Percentiles rank a stretch among this genome's conserved stretches.
Conservation (phyloP, 495 filamentous ascomycete genomes). For the Bombardia bombarda region DNA sequence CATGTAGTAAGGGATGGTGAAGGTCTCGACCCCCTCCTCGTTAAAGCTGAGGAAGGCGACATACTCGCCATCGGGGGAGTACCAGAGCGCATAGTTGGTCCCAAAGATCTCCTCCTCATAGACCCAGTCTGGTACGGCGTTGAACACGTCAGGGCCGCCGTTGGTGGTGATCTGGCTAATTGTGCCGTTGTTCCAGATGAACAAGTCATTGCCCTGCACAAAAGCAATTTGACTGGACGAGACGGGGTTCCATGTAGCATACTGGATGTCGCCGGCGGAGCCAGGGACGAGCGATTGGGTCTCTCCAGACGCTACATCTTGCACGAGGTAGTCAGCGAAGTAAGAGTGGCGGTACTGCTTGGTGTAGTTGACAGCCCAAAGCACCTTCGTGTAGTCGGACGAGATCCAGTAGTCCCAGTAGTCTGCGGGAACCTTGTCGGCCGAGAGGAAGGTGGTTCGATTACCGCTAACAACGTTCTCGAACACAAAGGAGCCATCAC, state of each 20-base stretch:
- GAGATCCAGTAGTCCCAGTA: conserved; percentile 28
- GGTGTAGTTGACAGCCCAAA: conserved; percentile 47
- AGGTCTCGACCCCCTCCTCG: conserved; percentile 51
- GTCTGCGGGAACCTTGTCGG: conserved; percentile 25
- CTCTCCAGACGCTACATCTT: conserved; percentile 38
- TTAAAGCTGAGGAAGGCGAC: conserved; percentile 51
- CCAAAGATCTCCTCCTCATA: conserved; percentile 55
- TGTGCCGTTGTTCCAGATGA: conserved; percentile 38
- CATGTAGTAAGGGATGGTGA: conserved; percentile 52
- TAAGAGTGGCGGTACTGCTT: conserved; percentile 52
- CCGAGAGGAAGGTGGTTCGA: conserved; percentile 36
- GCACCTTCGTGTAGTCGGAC: conserved; percentile 34
- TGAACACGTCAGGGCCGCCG: conserved; percentile 47
- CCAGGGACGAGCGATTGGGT: conserved; percentile 36
- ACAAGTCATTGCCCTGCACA: conserved; percentile 49
- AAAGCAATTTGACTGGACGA: conserved; percentile 43
- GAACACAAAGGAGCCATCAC: conserved; percentile 37
- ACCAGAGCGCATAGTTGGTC: conserved; percentile 44
- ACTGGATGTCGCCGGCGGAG: conserved; percentile 48
- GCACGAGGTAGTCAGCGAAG: conserved; percentile 48
- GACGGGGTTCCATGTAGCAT: conserved; percentile 40
- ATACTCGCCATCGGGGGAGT: conserved; percentile 47
- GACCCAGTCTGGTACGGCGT: conserved; percentile 55
- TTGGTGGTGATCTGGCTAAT: conserved; percentile 45
- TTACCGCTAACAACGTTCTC: conserved; percentile 42